These are phyloP conservation scores for Aspergillus japonicus DNA, from an alignment of 2,329 filamentous ascomycete genomes.

Conservation along the genomic window DNA sequence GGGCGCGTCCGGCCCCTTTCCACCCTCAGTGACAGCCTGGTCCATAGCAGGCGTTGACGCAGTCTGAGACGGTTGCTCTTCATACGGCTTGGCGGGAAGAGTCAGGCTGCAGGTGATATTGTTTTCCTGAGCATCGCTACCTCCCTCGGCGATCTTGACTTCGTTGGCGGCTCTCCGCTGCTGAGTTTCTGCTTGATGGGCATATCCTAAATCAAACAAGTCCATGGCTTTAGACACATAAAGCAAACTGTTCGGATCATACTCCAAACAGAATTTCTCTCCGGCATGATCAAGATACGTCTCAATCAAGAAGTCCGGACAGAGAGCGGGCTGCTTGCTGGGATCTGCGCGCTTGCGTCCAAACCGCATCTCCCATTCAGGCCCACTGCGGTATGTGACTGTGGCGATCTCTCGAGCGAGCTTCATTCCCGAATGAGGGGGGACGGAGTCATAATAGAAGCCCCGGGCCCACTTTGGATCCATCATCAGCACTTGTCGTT, in stretches of 20 bases:
- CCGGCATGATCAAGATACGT: constrained; percentile 97
- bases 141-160: constrained; percentile 55
- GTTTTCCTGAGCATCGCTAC: constrained; percentile 27
- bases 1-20: constrained; percentile 46
- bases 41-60: constrained; percentile 37
- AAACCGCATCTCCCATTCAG: constrained; percentile 96
- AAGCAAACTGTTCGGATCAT: constrained; percentile 90
- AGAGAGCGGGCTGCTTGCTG: constrained; percentile 84
- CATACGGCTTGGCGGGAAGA: constrained; percentile 77
- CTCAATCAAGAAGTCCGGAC: constrained; percentile 95
- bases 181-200: constrained; percentile 64
- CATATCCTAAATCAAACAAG: constrained; percentile 81
- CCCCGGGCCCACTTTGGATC: constrained; percentile 95
- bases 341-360: constrained; percentile 83
- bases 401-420: constrained; percentile 95
- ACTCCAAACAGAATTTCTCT: constrained; percentile 96
- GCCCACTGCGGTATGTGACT: constrained; percentile 92
- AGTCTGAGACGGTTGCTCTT: constrained; percentile 69
- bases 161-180: constrained; percentile 62
- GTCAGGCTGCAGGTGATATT: constrained; percentile 72
- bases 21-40: constrained; percentile 23
- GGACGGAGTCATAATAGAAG: constrained; percentile 85
- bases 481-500: constrained; percentile 98
- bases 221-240: constrained; percentile 99
- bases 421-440: constrained; percentile 96